Base-by-base conservation (phyloP, 306 rosid species). In the Echinosophora koreensis region DNA sequence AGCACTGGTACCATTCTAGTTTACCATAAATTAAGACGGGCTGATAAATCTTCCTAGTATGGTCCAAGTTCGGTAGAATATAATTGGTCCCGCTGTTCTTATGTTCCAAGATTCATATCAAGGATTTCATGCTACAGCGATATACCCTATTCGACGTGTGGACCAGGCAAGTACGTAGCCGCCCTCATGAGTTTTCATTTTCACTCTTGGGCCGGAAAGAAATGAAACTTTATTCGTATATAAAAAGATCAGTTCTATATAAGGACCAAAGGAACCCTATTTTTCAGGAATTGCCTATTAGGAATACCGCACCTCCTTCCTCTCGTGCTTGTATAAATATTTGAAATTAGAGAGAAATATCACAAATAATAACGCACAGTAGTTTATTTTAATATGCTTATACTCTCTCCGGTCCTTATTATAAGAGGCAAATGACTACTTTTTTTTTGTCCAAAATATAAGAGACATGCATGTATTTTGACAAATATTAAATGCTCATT, bases 41-140 rank as follows among this genome's bases (percentile, higher is more conserved):
- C 10, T 39, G 9, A 39, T 39, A 75, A 75, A 75, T 69, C 56
- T 69, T 32, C 13, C 8, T 14, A 70, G 56, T 71, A 69, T 51
- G 32, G 50, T 78, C 56, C 69, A 69, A 16, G 56, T 61, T 62
- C 52, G 7, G 5, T 6, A 17, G 71, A 70, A 60, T 38, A 60
- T 38, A 78, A 60, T 39, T 59, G 15, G 35, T 37, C 42, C 27
- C 28, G n/a, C 22, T 13, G 30, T 14, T 51, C 28, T 32, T 46
- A 4, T 10, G n/a, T 16, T 11, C 50, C 39, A 38, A 39, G n/a
- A 38, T 71, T 71, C 58, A 46, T 1, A 5, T 3, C 15, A 32
- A 42, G 39, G 10, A 61, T 32, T 51, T 71, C 44, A 35, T 72
- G 58, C 73, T 30, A 30, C 2, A 30, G 32, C 32, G 2, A 30